These are phyloP conservation scores for Leptographium procerum DNA, from an alignment of 2,329 filamentous ascomycete genomes.

Conservation along the genomic window DNA sequence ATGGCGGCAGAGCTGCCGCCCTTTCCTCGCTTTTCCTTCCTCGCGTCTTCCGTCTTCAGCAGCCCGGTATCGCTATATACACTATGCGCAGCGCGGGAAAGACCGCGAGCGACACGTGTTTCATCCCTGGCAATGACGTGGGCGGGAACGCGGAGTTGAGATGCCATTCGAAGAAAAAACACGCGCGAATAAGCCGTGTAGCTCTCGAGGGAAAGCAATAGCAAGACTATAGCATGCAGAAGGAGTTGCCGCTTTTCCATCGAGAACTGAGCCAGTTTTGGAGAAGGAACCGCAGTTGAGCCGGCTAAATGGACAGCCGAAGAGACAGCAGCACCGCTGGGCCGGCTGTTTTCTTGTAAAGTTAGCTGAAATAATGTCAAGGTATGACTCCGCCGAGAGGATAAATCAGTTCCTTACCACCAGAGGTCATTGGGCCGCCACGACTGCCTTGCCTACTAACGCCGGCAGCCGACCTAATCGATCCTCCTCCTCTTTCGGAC, in stretches of 20 bases:
- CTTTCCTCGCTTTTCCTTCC: conserved; percentile 40
- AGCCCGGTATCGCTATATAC: conserved; percentile 54
- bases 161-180: conserved; percentile 57
- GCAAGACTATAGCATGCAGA: conserved; percentile 59
- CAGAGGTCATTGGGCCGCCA: neutral
- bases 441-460: neutral
- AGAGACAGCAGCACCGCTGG: conserved; percentile 11
- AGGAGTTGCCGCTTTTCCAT: conserved; percentile 54
- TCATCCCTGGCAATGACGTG: conserved; percentile 60
- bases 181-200: conserved; percentile 66
- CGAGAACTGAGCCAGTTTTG: conserved; percentile 34
- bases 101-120: conserved; percentile 58
- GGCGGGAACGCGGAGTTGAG: conserved; percentile 57
- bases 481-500: neutral
- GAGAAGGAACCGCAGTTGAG: neutral
- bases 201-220: conserved; percentile 65
- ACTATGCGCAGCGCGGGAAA: conserved; percentile 61
- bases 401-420: neutral
- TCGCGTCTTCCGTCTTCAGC: conserved; percentile 52
- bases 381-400: neutral
- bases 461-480: neutral
- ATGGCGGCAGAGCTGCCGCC: conserved; percentile 60
- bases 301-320: conserved; percentile 9
- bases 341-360: neutral
- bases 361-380: neutral